Percentiles rank a stretch among this genome's conserved stretches.
Conservation (phyloP, 352 stramenopile genomes). For the Globisporangium spiculum region DNA sequence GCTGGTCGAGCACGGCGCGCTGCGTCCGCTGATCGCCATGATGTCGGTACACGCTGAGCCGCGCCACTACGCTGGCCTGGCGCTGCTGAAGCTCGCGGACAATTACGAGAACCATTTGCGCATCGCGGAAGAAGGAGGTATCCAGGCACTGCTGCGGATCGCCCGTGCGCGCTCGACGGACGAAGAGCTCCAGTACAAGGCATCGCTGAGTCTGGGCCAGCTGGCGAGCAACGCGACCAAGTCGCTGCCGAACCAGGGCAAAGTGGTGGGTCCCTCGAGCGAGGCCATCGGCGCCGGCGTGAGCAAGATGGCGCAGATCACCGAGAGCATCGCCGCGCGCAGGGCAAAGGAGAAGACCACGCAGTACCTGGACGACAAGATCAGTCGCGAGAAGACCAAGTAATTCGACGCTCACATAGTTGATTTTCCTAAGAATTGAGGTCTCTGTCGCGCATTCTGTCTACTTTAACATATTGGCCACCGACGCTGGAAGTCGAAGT, state of each 20-base stretch:
- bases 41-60: slow-evolving; percentile 93
- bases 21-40: slow-evolving; percentile 95
- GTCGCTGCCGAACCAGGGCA: slow-evolving; percentile 66
- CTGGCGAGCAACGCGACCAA: slow-evolving; percentile 90
- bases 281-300: slow-evolving; percentile 61
- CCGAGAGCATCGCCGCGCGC: slow-evolving; percentile 59
- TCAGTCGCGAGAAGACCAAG: slow-evolving; percentile 38
- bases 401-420: slow-evolving; percentile 8
- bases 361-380: slow-evolving; percentile 83
- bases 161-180: slow-evolving; percentile 88
- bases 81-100: slow-evolving; percentile 96
- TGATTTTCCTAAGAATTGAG: too few species aligned
- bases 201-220: slow-evolving; percentile 90
- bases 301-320: slow-evolving; percentile 78
- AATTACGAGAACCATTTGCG: slow-evolving; percentile 97
- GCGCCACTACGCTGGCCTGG: slow-evolving; percentile 94
- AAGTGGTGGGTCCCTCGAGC: slow-evolving; percentile 32
- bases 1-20: slow-evolving; percentile 88
- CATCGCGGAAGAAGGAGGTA: slow-evolving; percentile 95
- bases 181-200: slow-evolving; percentile 96
- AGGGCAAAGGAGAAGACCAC: slow-evolving; percentile 69
- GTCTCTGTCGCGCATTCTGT: too few species aligned
- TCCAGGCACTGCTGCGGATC: slow-evolving; percentile 93
- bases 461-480: too few species aligned
- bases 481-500: too few species aligned